phyloP scores from a whole-genome alignment of 1,139 yeast genomes.

The Candida neerlandica region DNA sequence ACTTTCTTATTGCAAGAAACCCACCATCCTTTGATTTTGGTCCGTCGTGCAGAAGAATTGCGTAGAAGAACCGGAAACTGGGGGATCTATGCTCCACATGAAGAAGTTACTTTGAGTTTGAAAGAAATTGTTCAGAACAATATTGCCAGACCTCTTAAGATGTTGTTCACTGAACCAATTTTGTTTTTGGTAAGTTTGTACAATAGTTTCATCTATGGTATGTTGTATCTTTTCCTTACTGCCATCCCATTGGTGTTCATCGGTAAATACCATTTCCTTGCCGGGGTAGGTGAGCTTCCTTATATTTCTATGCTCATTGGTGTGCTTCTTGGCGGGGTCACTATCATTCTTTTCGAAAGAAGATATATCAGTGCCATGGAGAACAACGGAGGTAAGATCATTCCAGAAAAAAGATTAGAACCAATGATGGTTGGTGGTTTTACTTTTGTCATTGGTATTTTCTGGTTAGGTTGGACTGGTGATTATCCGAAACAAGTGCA shows the following conservation, averaged over 20 bases:
- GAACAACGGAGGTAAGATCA: constrained; percentile 57
- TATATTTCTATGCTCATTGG: constrained; percentile 66
- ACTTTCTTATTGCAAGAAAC: constrained; percentile 48
- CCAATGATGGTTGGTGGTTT: constrained; percentile 74
- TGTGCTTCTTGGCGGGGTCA: constrained; percentile 56
- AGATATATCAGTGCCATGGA: constrained; percentile 27
- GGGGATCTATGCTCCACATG: constrained; percentile 87
- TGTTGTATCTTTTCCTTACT: constrained; percentile 72
- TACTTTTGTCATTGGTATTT: constrained; percentile 71
- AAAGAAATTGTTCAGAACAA: constrained; percentile 71
- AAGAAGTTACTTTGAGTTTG: constrained; percentile 62
- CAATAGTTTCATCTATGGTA: constrained; percentile 84
- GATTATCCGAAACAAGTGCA: constrained; percentile 65
- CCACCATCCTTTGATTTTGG: constrained; percentile 54
- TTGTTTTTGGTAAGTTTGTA: constrained; percentile 68
- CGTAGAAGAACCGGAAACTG: constrained; percentile 63
- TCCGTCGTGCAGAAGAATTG: constrained; percentile 60
- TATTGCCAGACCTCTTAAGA: constrained; percentile 65
- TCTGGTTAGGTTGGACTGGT: constrained; percentile 90
- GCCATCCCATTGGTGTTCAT: constrained; percentile 78
- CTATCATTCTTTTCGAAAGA: constrained; percentile 31
- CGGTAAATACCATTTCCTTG: constrained; percentile 55
- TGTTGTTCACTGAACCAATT: constrained; percentile 76
- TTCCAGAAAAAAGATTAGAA: constrained; percentile 79
- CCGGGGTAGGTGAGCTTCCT: constrained; percentile 63